Evolutionary conservation across 306 rosid genomes (phyloP).

Genomic region (Cicer cuneatum): DNA sequence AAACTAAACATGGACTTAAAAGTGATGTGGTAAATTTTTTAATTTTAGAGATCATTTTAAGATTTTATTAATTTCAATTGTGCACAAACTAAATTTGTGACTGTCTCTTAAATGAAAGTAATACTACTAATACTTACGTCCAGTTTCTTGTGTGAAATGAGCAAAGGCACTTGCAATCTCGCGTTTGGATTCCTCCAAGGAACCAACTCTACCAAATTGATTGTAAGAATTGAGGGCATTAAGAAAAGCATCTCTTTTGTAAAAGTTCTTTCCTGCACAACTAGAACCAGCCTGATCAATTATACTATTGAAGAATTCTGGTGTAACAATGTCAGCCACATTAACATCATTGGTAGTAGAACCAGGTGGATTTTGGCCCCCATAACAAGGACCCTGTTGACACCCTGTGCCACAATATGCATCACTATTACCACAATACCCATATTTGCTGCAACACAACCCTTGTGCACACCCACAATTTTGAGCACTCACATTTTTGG

Average conservation of each 20-base stretch:
- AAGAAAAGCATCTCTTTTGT: constrained; percentile 59
- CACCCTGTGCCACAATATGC: constrained; percentile 73
- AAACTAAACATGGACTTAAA: too few relatives aligned
- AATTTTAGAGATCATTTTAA: background rate
- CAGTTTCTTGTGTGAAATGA: constrained; percentile 85
- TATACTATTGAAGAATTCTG: constrained; percentile 59
- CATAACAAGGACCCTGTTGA: constrained; percentile 61
- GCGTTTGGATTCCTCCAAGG: constrained; percentile 66
- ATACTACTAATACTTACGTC: constrained; percentile 59
- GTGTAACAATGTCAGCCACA: constrained; percentile 66
- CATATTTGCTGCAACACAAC: constrained; percentile 68
- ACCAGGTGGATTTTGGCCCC: constrained; percentile 20
- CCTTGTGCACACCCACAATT: constrained; percentile 67
- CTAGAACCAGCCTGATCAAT: constrained; percentile 50
- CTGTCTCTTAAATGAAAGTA: background rate
- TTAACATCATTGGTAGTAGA: constrained; percentile 37
- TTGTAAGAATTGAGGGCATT: constrained; percentile 57
- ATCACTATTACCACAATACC: constrained; percentile 61
- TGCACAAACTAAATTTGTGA: background rate
- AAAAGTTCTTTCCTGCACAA: constrained; percentile 73
- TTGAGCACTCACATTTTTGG: constrained; percentile 36
- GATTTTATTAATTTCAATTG: background rate
- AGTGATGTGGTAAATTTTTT: too few relatives aligned
- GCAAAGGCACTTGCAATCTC: constrained; percentile 88
- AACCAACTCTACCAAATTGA: constrained; percentile 54